A percentile compares a stretch with the other conserved stretches of the same genome.
Evolutionary conservation across 1,139 yeast genomes (phyloP).

Genomic region (Pichia kudriavzevii): DNA sequence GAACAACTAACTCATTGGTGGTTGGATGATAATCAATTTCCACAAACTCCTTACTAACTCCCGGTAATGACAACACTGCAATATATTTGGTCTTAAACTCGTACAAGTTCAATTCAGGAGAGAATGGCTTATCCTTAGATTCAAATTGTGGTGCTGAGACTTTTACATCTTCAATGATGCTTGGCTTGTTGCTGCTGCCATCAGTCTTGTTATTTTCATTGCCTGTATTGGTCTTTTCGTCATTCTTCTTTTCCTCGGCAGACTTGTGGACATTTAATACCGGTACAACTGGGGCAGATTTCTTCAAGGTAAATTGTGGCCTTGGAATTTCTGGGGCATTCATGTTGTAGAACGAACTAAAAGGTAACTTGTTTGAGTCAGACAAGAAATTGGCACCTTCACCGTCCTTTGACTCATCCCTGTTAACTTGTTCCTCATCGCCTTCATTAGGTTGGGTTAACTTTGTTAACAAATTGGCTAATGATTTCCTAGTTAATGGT

Average conservation of each 20-base stretch:
- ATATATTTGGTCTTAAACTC: conserved; percentile 38
- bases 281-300: conserved; percentile 22
- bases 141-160: conserved; percentile 38
- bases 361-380: no score
- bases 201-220: no score
- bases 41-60: conserved; percentile 44
- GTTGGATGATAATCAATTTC: conserved; percentile 50
- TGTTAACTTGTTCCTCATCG: no score
- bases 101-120: conserved; percentile 51
- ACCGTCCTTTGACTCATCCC: no score
- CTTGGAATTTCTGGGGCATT: background rate
- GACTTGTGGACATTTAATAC: conserved; percentile 30
- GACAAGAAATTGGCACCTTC: no score
- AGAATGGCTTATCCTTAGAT: conserved; percentile 35
- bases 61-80: conserved; percentile 45
- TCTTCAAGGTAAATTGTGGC: conserved; percentile 9
- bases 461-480: no score
- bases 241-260: conserved; percentile 18
- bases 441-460: no score
- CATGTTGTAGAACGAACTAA: no score
- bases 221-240: background rate
- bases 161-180: conserved; percentile 24
- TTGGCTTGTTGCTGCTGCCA: no score
- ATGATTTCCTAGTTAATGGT: background rate
- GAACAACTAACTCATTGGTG: conserved; percentile 40